Base-by-base conservation (phyloP, 306 rosid genomes). In the Quercus agrifolia region DNA sequence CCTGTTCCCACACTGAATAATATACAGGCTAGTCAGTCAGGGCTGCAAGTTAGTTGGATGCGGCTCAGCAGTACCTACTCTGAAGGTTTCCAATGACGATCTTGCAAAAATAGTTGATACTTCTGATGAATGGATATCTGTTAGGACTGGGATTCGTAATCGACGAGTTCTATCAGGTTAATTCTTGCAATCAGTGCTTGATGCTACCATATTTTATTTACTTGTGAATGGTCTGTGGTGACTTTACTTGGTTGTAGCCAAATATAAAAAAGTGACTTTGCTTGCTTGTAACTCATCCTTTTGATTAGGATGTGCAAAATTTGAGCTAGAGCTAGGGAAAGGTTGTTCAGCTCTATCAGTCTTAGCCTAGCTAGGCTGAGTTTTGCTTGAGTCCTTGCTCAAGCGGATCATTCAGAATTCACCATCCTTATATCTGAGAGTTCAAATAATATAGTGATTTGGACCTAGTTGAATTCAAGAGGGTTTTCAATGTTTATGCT, bases 1-100 rank as follows among this genome's bases (percentile, higher is more conserved):
- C 6, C 51, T 67, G 54, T 75, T 75, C 51, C 66, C 61, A 23
- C 70, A 81, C 68, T 76, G 75, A 57, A 14, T 63, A 77, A 49
- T 55, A 18, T 67, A 73, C 89, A 95, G 98, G 94, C 84, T 90
- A 68, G 90, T 87, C 75, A 90, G 86, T 79, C 74, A 80, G 81
- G 99, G 99, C 74, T 93, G 99, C 91, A 95, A 95, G 85, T 88
- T 95, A 83, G 88, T 91, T 72, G 99, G 99, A 79, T 93, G 96
- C 82, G 98, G 99, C 72, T 95, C 99, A 52, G 97, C 97, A 14
- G 91, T 90, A 30, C 99, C 99, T 23, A 21, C 86, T 59, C 93
- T 93, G 82, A 83, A 90, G 80, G 80, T 95, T 88, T 90, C 99
- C n/a, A 95, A 95, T 41, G 96, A 90, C 0, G 98, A 95, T 66